Conservation (phyloP, 129 eudicot genomes). For the Helichrysum umbraculigerum region DNA sequence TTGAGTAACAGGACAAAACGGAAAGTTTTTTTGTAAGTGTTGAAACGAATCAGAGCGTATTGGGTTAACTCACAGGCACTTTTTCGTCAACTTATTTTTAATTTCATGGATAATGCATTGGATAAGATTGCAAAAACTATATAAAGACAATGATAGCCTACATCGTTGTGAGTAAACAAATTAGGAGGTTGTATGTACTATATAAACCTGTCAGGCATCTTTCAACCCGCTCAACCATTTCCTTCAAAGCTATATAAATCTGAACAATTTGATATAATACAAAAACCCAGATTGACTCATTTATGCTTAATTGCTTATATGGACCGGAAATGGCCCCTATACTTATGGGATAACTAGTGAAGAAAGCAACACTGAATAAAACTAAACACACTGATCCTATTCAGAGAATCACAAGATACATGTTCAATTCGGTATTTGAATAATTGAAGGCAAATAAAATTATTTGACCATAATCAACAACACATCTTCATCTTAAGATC, state of each 20-base stretch:
- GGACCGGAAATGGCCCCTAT: no score
- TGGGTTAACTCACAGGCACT: not conserved
- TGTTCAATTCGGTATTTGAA: not conserved
- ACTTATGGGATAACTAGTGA: no score
- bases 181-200: not conserved
- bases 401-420: not conserved
- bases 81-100: not conserved
- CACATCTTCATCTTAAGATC: not conserved
- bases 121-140: not conserved
- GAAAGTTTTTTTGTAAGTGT: not conserved
- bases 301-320: no score
- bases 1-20: not conserved
- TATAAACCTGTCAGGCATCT: not conserved
- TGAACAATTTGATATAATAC: no score
- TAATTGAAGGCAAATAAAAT: constrained; percentile 6
- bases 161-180: not conserved
- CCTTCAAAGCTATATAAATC: not conserved
- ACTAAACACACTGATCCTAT: not conserved
- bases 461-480: constrained; percentile 5
- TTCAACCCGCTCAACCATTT: not conserved
- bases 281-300: not conserved
- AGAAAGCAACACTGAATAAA: no score
- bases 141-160: not conserved
- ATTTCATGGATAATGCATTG: not conserved
- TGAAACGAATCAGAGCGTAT: not conserved